A percentile compares a stretch with the other conserved stretches of the same genome.
phyloP scores from a whole-genome alignment of 345 rosid genomes.

The Lagerstroemia speciosa region DNA sequence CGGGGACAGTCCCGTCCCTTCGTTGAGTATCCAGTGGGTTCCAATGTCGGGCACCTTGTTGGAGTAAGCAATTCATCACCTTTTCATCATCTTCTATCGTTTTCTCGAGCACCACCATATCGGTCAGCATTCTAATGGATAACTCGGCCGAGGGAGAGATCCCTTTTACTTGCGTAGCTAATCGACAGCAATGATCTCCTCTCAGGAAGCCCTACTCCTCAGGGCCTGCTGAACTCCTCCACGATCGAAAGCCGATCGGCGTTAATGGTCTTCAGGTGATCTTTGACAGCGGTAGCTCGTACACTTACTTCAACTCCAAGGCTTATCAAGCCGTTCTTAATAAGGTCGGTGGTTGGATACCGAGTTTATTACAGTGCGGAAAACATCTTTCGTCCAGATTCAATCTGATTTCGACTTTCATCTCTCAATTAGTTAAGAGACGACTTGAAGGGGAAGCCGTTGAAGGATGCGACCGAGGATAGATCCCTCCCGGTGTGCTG shows the following conservation, averaged over 20 bases:
- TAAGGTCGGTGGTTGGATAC: slow-evolving; percentile 31
- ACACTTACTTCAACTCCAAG: slow-evolving; percentile 52
- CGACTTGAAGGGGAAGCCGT: slow-evolving; percentile 37
- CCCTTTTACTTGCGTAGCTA: neutral
- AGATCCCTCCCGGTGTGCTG: slow-evolving; percentile 69
- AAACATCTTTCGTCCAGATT: neutral
- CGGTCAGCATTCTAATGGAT: neutral
- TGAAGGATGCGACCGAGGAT: slow-evolving; percentile 45
- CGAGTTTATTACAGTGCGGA: too few species aligned
- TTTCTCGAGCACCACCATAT: neutral
- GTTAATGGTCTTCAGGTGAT: slow-evolving; percentile 39
- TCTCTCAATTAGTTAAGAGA: slow-evolving; percentile 26
- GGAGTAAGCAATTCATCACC: slow-evolving; percentile 33
- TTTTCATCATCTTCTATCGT: neutral
- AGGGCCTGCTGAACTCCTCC: slow-evolving; percentile 65
- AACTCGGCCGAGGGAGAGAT: neutral
- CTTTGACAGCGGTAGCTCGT: slow-evolving; percentile 93
- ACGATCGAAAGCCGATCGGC: slow-evolving; percentile 47
- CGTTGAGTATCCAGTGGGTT: slow-evolving; percentile 57
- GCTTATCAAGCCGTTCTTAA: slow-evolving; percentile 41
- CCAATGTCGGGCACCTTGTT: slow-evolving; percentile 25
- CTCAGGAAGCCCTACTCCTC: slow-evolving; percentile 56
- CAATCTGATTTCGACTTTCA: neutral
- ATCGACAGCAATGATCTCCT: neutral
- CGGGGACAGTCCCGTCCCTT: slow-evolving; percentile 58